Conservation (phyloP, 2,329 filamentous ascomycete genomes). For the Epichloe sibirici region DNA sequence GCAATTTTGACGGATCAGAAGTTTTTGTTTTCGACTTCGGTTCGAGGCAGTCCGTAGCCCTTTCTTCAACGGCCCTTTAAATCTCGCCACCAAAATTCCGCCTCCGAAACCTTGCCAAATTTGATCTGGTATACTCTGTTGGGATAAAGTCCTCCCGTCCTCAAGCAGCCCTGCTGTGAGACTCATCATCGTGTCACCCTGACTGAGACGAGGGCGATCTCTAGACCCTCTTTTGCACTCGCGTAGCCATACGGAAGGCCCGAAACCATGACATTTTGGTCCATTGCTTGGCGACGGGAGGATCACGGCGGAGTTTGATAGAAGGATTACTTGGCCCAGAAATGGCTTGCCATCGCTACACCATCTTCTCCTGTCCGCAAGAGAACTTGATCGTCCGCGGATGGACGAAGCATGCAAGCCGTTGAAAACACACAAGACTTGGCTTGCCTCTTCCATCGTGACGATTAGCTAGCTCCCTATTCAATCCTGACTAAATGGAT, state of each 20-base stretch:
- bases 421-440: not conserved
- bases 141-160: slow-evolving; percentile 1
- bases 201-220: slow-evolving; percentile 1
- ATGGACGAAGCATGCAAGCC: not conserved
- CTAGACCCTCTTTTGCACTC: slow-evolving; percentile 2
- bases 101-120: not conserved
- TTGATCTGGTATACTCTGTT: not conserved
- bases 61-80: not conserved
- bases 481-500: not conserved
- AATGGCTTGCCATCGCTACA: not conserved
- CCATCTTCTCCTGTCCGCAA: not conserved
- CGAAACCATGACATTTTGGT: slow-evolving; percentile 1
- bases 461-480: not conserved
- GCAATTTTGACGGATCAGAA: too few species aligned
- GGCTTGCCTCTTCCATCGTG: not conserved
- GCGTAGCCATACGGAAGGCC: slow-evolving; percentile 6
- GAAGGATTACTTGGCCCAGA: not conserved
- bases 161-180: slow-evolving; percentile 3
- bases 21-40: too few species aligned
- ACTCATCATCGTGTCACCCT: slow-evolving; percentile 5
- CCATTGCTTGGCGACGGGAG: not conserved
- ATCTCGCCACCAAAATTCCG: not conserved
- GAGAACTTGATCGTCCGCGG: not conserved
- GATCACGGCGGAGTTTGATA: not conserved
- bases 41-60: too few species aligned